phyloP scores from a whole-genome alignment of 2,329 filamentous ascomycete genomes.

The Erysiphe pulchra region DNA sequence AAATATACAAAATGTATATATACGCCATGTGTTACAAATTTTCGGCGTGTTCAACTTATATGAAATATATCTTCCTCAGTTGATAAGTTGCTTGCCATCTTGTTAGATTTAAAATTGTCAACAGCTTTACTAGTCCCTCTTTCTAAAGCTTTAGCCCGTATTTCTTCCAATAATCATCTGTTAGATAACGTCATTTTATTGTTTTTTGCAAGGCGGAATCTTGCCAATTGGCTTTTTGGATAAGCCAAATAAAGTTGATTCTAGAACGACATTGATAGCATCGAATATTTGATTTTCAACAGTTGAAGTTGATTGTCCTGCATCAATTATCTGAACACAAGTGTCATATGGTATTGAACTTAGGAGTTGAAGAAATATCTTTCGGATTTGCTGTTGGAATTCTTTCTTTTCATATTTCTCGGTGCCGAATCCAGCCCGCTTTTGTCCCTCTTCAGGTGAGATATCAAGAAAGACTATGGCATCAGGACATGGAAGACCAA shows the following conservation, averaged over 20 bases:
- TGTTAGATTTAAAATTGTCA: no score
- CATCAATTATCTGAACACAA: conserved; percentile 28
- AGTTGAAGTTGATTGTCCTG: conserved; percentile 26
- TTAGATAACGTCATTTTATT: no score
- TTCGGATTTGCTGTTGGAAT: conserved; percentile 58
- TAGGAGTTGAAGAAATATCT: conserved; percentile 39
- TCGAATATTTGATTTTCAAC: conserved; percentile 24
- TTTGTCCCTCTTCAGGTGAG: conserved; percentile 41
- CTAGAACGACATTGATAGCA: not conserved
- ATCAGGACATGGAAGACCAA: conserved; percentile 70
- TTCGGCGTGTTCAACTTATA: no score
- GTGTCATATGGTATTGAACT: conserved; percentile 20
- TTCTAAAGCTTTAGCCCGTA: no score
- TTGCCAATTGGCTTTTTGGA: not conserved
- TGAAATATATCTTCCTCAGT: no score
- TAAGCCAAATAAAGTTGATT: not conserved
- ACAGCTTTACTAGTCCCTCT: no score
- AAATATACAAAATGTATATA: no score
- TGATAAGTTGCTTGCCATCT: no score
- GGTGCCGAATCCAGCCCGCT: conserved; percentile 62
- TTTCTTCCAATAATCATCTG: no score
- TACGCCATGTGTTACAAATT: no score
- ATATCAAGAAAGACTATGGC: conserved; percentile 71
- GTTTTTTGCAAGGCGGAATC: not conserved
- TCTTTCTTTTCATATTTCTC: conserved; percentile 72